These are phyloP conservation scores for Sporodiniella umbellata DNA, from an alignment of 371 early-diverging fungal genomes.

Conservation along the genomic window DNA sequence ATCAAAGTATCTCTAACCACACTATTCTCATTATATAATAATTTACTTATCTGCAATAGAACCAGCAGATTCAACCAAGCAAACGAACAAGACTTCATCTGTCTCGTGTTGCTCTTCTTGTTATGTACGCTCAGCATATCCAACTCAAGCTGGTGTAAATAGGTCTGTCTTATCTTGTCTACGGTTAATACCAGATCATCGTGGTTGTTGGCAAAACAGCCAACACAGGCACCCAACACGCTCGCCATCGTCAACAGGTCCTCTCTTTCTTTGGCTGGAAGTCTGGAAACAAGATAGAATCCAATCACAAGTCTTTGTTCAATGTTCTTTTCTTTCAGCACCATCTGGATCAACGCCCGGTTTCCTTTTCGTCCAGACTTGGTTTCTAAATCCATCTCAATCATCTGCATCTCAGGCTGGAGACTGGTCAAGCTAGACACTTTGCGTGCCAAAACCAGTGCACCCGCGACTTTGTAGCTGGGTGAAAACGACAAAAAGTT, in stretches of 20 bases:
- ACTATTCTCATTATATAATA: background rate
- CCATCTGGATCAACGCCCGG: background rate
- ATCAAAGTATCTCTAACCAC: background rate
- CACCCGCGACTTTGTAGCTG: conserved; percentile 27
- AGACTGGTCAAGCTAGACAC: conserved; percentile 6
- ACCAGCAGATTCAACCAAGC: background rate
- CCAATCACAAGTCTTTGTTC: background rate
- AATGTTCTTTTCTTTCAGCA: background rate
- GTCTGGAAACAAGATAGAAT: background rate
- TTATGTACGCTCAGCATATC: background rate
- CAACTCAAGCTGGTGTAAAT: background rate
- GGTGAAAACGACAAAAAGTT: conserved; percentile 21
- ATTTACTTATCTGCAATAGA: conserved; percentile 1
- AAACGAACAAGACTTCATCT: background rate
- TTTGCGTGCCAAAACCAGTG: conserved; percentile 21
- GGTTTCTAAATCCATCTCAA: conserved; percentile 16
- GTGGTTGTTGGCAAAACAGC: background rate
- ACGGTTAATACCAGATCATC: background rate
- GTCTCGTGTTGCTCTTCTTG: background rate
- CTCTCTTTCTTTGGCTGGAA: background rate
- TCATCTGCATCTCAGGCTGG: conserved; percentile 25
- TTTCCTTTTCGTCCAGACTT: background rate
- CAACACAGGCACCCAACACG: background rate
- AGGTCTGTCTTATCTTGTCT: conserved; percentile 1
- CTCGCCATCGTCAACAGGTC: background rate